phyloP scores from a whole-genome alignment of 148 eudicot species.

The Dianthus caryophyllus region DNA sequence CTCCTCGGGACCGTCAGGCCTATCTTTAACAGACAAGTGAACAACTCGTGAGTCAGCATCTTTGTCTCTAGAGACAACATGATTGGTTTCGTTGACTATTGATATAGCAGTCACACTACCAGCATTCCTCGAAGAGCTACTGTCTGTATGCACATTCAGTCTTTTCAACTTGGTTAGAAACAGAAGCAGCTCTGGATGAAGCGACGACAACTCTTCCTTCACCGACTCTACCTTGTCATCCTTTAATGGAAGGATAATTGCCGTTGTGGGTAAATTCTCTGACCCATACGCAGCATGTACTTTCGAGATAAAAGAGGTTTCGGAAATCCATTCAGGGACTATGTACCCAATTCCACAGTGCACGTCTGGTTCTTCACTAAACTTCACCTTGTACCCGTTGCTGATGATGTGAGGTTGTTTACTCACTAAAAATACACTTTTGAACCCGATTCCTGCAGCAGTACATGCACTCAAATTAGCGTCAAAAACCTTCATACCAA shows the following conservation, averaged over 20 bases:
- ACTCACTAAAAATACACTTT: slow-evolving; percentile 41
- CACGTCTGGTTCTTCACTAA: slow-evolving; percentile 36
- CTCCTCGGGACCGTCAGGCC: slow-evolving; percentile 21
- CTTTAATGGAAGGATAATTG: slow-evolving; percentile 43
- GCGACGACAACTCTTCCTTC: slow-evolving; percentile 30
- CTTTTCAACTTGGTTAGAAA: slow-evolving; percentile 34
- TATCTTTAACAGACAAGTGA: slow-evolving; percentile 31
- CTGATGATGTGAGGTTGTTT: slow-evolving; percentile 37
- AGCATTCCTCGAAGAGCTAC: background rate
- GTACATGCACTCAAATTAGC: background rate
- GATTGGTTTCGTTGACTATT: slow-evolving; percentile 34
- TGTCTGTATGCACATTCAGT: slow-evolving; percentile 29
- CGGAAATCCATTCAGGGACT: slow-evolving; percentile 43
- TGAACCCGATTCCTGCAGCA: slow-evolving; percentile 48
- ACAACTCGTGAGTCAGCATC: slow-evolving; percentile 31
- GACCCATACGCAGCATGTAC: slow-evolving; percentile 29
- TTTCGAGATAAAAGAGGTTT: slow-evolving; percentile 25
- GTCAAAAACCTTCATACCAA: background rate
- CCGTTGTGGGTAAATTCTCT: slow-evolving; percentile 22
- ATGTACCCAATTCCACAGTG: slow-evolving; percentile 40
- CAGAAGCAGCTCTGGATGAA: slow-evolving; percentile 42
- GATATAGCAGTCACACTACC: slow-evolving; percentile 32
- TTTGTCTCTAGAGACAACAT: slow-evolving; percentile 18
- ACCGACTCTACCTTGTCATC: slow-evolving; percentile 36
- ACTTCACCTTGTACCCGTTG: slow-evolving; percentile 43